A percentile compares a stretch with the other conserved stretches of the same genome.
phyloP scores from a whole-genome alignment of 108 stramenopile genomes.

The Cyclostephanos invisitatus region DNA sequence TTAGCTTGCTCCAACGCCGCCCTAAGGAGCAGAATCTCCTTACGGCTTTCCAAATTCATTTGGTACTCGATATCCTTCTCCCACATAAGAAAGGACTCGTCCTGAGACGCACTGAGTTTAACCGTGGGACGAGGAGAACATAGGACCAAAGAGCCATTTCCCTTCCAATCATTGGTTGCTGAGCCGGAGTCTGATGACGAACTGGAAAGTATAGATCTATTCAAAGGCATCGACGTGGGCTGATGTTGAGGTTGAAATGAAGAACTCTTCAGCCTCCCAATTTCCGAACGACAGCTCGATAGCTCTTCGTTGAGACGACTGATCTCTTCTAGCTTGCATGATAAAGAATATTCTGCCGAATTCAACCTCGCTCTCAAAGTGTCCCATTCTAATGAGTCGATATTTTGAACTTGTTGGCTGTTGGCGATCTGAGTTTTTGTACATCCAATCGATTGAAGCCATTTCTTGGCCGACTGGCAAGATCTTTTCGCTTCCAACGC shows the following conservation, averaged over 20 bases:
- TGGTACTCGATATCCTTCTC: conserved; percentile 42
- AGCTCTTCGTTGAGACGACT: conserved; percentile 67
- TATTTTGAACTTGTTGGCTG: conserved; percentile 7
- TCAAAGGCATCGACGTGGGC: conserved; percentile 1
- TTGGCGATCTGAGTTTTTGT: conserved; percentile 6
- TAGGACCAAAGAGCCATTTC: conserved; percentile 35
- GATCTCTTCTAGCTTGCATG: conserved; percentile 44
- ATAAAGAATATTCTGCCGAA: conserved; percentile 36
- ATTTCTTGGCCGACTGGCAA: conserved; percentile 59
- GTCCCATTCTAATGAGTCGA: conserved; percentile 34
- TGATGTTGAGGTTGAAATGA: conserved; percentile 29
- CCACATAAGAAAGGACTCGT: conserved; percentile 46
- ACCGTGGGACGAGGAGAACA: conserved; percentile 19
- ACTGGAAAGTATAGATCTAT: conserved; percentile 46
- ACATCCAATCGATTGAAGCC: conserved; percentile 63
- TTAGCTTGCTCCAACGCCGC: conserved; percentile 72
- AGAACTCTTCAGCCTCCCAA: conserved; percentile 64
- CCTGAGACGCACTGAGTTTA: conserved; percentile 49
- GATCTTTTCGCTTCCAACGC: conserved; percentile 66
- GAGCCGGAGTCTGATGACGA: conserved; percentile 18
- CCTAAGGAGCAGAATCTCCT: conserved; percentile 50
- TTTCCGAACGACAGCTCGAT: conserved; percentile 72
- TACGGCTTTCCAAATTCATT: conserved; percentile 39
- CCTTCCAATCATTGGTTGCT: conserved; percentile 16
- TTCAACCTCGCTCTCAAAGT: conserved; percentile 53